phyloP scores from a whole-genome alignment of 2,329 filamentous ascomycete genomes.

The Ambrosiella beaveri region DNA sequence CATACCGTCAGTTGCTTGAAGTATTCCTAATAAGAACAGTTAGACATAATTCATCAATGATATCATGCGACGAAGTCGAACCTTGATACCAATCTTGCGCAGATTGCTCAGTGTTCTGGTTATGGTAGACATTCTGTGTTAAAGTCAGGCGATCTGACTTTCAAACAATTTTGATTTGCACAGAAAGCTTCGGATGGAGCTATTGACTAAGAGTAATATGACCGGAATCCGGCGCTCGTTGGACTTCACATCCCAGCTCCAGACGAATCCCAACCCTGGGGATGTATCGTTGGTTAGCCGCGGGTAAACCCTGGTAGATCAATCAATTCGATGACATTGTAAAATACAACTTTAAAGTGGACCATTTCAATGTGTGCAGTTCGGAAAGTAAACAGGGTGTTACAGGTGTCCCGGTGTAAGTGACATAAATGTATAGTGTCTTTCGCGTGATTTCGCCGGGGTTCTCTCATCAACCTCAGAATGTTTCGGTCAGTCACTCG shows the following conservation, averaged over 20 bases:
- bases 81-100: slow-evolving; percentile 77
- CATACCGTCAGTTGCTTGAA: slow-evolving; percentile 78
- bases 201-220: too few species aligned
- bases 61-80: slow-evolving; percentile 21
- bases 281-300: neutral
- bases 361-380: neutral
- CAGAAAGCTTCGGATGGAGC: too few species aligned
- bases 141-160: neutral
- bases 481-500: too few species aligned
- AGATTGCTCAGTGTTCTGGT: slow-evolving; percentile 73
- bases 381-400: neutral
- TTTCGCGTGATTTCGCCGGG: too few species aligned
- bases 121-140: slow-evolving; percentile 67
- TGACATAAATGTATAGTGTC: too few species aligned
- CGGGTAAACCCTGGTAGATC: neutral
- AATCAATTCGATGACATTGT: neutral
- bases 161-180: too few species aligned
- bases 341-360: neutral
- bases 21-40: slow-evolving; percentile 46
- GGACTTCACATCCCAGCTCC: neutral
- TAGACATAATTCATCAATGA: neutral
- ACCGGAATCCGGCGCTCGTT: too few species aligned
- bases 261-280: neutral
- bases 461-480: too few species aligned
- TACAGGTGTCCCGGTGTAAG: neutral